A percentile compares a stretch with the other conserved stretches of the same genome.
These are phyloP conservation scores for Meyerozyma elateridarum DNA, from an alignment of 1,139 yeast species.

Conservation along the genomic window DNA sequence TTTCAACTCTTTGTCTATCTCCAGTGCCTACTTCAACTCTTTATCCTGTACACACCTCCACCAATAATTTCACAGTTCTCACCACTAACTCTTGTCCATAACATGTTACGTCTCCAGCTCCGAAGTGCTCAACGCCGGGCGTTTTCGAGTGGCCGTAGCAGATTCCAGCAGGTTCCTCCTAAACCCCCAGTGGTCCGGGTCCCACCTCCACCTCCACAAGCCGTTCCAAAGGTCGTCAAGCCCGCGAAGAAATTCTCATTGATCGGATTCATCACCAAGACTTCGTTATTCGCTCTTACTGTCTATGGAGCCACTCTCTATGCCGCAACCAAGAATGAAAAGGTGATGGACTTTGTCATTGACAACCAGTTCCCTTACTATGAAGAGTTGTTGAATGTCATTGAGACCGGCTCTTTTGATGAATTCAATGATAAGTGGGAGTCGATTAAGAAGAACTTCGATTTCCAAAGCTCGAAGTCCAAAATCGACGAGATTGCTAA, in stretches of 20 bases:
- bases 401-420: conserved; percentile 36
- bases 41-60: too few species aligned
- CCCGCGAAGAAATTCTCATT: conserved; percentile 29
- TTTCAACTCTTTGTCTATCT: too few species aligned
- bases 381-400: conserved; percentile 37
- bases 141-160: too few species aligned
- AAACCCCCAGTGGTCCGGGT: too few species aligned
- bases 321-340: conserved; percentile 42
- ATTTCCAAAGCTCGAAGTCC: conserved; percentile 28
- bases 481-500: conserved; percentile 31
- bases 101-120: too few species aligned
- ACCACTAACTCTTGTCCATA: too few species aligned
- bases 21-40: too few species aligned
- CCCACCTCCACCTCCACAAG: conserved; percentile 1
- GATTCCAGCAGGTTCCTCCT: too few species aligned
- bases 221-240: conserved; percentile 2
- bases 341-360: conserved; percentile 43
- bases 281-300: conserved; percentile 30
- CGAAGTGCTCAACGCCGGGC: too few species aligned
- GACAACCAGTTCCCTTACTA: conserved; percentile 44
- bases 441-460: conserved; percentile 16
- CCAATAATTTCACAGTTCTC: too few species aligned
- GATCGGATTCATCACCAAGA: conserved; percentile 25
- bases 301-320: conserved; percentile 39
- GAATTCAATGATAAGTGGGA: conserved; percentile 24